Conservation (phyloP, 345 rosid genomes). For the Pelargonium nanum region DNA sequence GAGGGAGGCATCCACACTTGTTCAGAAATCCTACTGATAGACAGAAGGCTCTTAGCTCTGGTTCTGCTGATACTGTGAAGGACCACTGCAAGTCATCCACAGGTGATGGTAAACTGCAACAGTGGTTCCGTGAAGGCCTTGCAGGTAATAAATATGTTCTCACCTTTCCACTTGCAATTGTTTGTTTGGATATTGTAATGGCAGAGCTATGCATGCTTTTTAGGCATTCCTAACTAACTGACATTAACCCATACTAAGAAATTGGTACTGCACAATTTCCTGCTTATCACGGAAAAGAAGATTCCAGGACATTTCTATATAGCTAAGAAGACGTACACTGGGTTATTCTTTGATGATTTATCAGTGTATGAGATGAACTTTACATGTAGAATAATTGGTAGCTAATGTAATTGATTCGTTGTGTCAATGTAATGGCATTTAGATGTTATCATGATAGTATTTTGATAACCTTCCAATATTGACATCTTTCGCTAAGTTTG, state of each 20-base stretch:
- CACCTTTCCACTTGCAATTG: neutral
- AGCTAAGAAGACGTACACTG: neutral
- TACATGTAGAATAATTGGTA: neutral
- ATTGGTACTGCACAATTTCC: neutral
- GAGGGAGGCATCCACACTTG: slow-evolving; percentile 35
- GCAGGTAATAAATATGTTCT: slow-evolving; percentile 51
- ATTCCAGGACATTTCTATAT: neutral
- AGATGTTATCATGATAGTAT: neutral
- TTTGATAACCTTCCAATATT: too few relatives aligned
- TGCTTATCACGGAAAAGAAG: neutral
- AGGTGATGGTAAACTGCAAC: slow-evolving; percentile 75
- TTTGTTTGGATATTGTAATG: neutral
- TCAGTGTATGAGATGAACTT: neutral
- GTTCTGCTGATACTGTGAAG: slow-evolving; percentile 49
- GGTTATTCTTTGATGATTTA: neutral
- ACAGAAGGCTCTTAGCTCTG: slow-evolving; percentile 71
- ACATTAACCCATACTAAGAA: neutral
- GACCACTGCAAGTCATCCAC: slow-evolving; percentile 63
- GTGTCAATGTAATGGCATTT: neutral
- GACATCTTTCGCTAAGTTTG: too few relatives aligned
- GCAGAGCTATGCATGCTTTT: neutral
- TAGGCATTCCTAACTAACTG: neutral
- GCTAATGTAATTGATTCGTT: neutral
- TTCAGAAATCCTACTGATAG: slow-evolving; percentile 41
- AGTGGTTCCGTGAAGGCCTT: slow-evolving; percentile 97